These are phyloP conservation scores for Acacia concinna DNA, from an alignment of 331 rosid genomes.

Conservation along the genomic window DNA sequence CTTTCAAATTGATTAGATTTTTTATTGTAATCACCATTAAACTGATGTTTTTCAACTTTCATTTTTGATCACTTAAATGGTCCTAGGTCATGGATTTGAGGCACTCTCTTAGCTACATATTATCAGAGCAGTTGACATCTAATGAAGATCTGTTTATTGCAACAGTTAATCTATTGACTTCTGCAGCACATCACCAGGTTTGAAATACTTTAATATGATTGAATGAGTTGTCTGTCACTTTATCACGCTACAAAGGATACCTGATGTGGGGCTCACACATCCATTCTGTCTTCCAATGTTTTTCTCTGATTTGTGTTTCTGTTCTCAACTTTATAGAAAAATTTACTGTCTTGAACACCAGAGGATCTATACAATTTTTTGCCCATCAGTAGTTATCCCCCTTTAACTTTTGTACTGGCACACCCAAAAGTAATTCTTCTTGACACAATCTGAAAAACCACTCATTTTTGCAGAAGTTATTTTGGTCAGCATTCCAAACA, in stretches of 20 bases:
- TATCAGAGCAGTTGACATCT: slow-evolving; percentile 56
- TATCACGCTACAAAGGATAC: too few species aligned
- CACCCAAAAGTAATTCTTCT: background rate
- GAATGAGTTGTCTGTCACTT: slow-evolving; percentile 11
- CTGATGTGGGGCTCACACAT: background rate
- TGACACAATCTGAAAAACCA: background rate
- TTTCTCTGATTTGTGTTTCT: background rate
- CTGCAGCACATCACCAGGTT: slow-evolving; percentile 89
- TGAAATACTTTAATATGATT: slow-evolving; percentile 21
- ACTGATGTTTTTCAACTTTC: slow-evolving; percentile 20
- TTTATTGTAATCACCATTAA: slow-evolving; percentile 15
- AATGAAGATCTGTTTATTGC: slow-evolving; percentile 88
- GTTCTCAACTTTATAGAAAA: background rate
- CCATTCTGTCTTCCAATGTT: background rate
- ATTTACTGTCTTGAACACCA: background rate
- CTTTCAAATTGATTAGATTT: slow-evolving; percentile 24
- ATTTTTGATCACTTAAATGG: background rate
- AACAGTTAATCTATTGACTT: slow-evolving; percentile 64
- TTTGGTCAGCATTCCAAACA: background rate
- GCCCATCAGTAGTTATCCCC: background rate
- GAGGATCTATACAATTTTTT: background rate
- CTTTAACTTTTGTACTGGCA: background rate
- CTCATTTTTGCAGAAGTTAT: background rate
- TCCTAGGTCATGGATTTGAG: slow-evolving; percentile 68
- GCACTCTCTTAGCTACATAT: slow-evolving; percentile 53